These are phyloP conservation scores for Neospora caninum DNA, from an alignment of 169 alveolate species.

Conservation along the genomic window DNA sequence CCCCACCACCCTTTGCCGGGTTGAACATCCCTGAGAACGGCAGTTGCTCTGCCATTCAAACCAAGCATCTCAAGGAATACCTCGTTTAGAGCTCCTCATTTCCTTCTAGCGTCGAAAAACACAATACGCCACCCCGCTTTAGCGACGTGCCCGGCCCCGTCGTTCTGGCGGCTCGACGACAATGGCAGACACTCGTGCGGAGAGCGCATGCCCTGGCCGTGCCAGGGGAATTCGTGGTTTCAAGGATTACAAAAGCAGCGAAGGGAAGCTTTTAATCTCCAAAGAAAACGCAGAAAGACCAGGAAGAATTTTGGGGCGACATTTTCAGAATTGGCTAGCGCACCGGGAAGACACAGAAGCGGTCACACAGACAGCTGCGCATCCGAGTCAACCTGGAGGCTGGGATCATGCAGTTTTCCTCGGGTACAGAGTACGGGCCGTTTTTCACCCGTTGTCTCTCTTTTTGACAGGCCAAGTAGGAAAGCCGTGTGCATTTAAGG, in stretches of 20 bases:
- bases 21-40: not conserved
- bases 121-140: too few species aligned
- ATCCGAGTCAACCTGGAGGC: not conserved
- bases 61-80: not conserved
- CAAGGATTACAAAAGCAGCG: not conserved
- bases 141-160: too few species aligned
- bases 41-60: too few species aligned
- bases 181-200: not conserved
- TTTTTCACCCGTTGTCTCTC: too few species aligned
- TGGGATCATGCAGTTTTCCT: not conserved
- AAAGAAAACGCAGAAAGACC: not conserved
- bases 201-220: not conserved
- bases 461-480: too few species aligned
- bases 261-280: not conserved
- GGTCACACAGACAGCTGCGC: not conserved
- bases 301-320: too few species aligned
- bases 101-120: not conserved
- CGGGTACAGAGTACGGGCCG: too few species aligned
- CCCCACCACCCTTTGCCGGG: not conserved
- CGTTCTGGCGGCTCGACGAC: not conserved
- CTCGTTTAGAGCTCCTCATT: not conserved
- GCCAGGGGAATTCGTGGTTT: not conserved
- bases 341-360: not conserved
- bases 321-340: not conserved
- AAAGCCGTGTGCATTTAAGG: too few species aligned